phyloP scores from a whole-genome alignment of 176 grass and related monocot genomes.

The Rhynchospora breviuscula region DNA sequence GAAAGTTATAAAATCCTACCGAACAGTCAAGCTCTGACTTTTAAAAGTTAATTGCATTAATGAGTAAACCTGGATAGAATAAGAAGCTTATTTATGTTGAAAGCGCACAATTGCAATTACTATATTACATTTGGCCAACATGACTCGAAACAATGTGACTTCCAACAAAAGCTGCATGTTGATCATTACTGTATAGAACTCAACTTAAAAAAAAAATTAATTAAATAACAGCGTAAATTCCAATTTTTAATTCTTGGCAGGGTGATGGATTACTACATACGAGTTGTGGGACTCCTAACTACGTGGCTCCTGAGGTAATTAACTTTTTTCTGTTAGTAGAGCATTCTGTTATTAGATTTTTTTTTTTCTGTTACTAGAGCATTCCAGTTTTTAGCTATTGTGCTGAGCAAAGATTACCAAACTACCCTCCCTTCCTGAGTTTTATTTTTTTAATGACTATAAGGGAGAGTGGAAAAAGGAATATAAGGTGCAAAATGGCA shows the following conservation, averaged over 20 bases:
- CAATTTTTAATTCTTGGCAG: constrained; percentile 32
- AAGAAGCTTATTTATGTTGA: not conserved
- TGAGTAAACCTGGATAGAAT: not conserved
- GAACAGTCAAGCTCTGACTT: not conserved
- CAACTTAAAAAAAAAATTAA: not conserved
- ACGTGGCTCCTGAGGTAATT: constrained; percentile 91
- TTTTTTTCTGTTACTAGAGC: too few relatives aligned
- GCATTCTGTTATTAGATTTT: not conserved
- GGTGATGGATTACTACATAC: constrained; percentile 92
- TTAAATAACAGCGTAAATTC: constrained; percentile 20
- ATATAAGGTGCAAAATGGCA: not conserved
- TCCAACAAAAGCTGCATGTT: not conserved
- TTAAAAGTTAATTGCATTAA: not conserved
- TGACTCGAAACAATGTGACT: not conserved
- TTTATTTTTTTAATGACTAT: not conserved
- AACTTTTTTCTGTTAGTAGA: not conserved
- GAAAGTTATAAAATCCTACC: not conserved
- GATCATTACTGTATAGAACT: not conserved
- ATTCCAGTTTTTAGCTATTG: not conserved
- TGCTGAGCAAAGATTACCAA: not conserved
- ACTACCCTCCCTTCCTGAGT: not conserved
- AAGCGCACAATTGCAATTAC: not conserved
- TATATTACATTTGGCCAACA: not conserved
- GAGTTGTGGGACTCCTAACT: constrained; percentile 98
- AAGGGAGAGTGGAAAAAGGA: not conserved